phyloP scores from a whole-genome alignment of 345 rosid species.

The Physaria fendleri region DNA sequence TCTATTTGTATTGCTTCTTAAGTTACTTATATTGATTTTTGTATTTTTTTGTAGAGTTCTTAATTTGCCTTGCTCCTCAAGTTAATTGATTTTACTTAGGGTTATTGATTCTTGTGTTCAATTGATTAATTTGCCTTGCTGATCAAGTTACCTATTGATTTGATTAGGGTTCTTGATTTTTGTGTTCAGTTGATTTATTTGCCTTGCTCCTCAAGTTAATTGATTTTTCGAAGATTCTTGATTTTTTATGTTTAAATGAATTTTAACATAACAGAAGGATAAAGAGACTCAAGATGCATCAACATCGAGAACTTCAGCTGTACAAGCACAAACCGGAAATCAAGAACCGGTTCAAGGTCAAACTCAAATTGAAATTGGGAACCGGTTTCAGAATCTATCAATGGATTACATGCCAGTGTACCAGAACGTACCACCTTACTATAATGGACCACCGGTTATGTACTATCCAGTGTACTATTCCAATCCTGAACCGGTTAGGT shows the following conservation, averaged over 20 bases:
- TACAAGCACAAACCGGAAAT: not conserved
- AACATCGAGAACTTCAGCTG: not conserved
- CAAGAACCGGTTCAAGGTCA: slow-evolving; percentile 16
- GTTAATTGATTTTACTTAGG: not conserved
- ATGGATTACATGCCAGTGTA: slow-evolving; percentile 21
- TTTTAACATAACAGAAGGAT: slow-evolving; percentile 11
- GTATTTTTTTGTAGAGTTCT: too few relatives aligned
- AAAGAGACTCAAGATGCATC: slow-evolving; percentile 13
- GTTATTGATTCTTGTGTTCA: not conserved
- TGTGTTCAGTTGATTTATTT: not conserved
- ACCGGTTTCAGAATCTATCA: slow-evolving; percentile 23
- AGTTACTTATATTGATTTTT: too few relatives aligned
- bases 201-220: slow-evolving; percentile 4
- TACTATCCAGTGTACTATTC: slow-evolving; percentile 21
- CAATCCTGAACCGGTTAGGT: slow-evolving; percentile 14
- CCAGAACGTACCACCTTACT: slow-evolving; percentile 19
- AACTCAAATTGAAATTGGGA: slow-evolving; percentile 15
- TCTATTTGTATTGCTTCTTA: too few relatives aligned
- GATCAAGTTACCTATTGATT: not conserved
- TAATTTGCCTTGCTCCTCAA: not conserved
- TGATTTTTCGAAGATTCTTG: not conserved
- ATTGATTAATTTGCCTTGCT: not conserved
- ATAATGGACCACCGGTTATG: slow-evolving; percentile 4
- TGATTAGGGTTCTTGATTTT: not conserved
- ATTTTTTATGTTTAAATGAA: not conserved